These are phyloP conservation scores for Neocatenulostroma microsporum DNA, from an alignment of 2,329 filamentous ascomycete genomes.

Conservation along the genomic window DNA sequence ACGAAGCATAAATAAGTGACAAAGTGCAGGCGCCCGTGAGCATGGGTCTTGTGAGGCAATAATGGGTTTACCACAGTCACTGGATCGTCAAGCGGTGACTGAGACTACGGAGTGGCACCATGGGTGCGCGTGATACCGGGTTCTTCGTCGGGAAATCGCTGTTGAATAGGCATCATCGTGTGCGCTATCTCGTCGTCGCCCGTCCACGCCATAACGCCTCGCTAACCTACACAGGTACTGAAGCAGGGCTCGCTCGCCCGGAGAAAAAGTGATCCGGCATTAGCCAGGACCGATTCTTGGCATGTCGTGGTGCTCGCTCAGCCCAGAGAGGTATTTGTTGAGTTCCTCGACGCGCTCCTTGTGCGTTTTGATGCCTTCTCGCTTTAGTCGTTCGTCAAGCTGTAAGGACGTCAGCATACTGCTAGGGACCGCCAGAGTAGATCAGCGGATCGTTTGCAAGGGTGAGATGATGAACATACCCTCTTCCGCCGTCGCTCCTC, in stretches of 20 bases:
- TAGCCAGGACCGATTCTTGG: conserved; percentile 52
- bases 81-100: no score
- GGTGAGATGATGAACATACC: conserved; percentile 46
- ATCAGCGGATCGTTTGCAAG: not conserved
- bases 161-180: no score
- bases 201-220: conserved; percentile 3
- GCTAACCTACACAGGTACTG: not conserved
- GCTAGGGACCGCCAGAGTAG: no score
- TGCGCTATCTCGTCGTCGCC: no score
- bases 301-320: conserved; percentile 99
- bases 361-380: conserved; percentile 88
- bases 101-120: no score
- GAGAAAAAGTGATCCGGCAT: conserved; percentile 17
- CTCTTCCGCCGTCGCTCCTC: conserved; percentile 75
- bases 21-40: no score
- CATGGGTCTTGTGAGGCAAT: no score
- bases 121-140: no score
- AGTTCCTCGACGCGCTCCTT: conserved; percentile 94
- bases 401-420: conserved; percentile 30
- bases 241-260: no score
- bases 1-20: no score
- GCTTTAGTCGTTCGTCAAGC: conserved; percentile 73
- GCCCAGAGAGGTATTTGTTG: conserved; percentile 81
- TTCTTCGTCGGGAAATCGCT: no score
- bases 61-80: no score